Conservation (phyloP, 2,329 filamentous ascomycete genomes). For the Aureobasidium sp. region DNA sequence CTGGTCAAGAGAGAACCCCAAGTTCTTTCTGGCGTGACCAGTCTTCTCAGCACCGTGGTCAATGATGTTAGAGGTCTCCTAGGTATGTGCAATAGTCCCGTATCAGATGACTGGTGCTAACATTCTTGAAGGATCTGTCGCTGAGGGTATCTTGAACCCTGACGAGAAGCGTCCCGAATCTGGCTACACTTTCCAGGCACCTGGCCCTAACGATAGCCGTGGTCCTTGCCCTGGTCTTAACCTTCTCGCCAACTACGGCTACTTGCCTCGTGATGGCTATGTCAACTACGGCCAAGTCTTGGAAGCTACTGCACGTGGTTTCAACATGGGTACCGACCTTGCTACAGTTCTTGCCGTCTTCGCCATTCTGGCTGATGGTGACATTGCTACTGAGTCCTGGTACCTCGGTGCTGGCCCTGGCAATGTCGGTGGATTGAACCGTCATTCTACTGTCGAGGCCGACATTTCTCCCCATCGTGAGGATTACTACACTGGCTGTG, state of each 20-base stretch:
- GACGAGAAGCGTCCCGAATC: slow-evolving; percentile 25
- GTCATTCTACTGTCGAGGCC: slow-evolving; percentile 26
- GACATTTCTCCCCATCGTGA: slow-evolving; percentile 28
- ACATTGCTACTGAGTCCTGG: slow-evolving; percentile 24
- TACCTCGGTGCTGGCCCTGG: slow-evolving; percentile 24
- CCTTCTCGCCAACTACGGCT: slow-evolving; percentile 36
- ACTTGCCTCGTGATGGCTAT: slow-evolving; percentile 35
- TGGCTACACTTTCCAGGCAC: slow-evolving; percentile 23
- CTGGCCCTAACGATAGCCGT: slow-evolving; percentile 25
- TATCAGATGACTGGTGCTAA: background rate
- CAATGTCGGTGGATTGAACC: slow-evolving; percentile 25
- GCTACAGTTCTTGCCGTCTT: slow-evolving; percentile 31
- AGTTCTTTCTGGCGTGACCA: background rate
- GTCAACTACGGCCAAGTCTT: slow-evolving; percentile 31
- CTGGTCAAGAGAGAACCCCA: slow-evolving; percentile 1
- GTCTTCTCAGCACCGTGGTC: background rate
- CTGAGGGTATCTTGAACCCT: slow-evolving; percentile 20
- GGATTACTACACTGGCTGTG: slow-evolving; percentile 31
- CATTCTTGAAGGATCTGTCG: slow-evolving; percentile 22
- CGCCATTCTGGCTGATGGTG: slow-evolving; percentile 26
- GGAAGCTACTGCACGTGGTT: slow-evolving; percentile 28
- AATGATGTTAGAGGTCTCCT: slow-evolving; percentile 6
- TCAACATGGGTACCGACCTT: slow-evolving; percentile 36
- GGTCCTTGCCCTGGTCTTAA: slow-evolving; percentile 37
- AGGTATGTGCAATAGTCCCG: background rate